Base-by-base conservation (phyloP, 176 grass and related monocot species). In the Carex cristatella region DNA sequence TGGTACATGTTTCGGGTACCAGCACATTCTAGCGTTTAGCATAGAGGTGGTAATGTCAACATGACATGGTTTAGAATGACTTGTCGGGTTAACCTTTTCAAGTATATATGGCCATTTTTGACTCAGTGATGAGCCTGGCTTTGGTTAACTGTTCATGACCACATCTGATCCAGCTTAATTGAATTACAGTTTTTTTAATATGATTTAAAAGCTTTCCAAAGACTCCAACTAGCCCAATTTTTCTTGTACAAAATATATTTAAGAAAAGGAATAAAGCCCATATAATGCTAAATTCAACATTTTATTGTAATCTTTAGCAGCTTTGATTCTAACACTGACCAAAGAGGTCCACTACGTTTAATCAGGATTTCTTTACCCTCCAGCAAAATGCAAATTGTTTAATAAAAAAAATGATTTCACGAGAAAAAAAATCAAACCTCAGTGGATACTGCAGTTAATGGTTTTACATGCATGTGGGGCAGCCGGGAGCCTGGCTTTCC, bases 391-490 rank as follows among this genome's bases (percentile, higher is more conserved):
- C 30, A 33, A 58, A 79, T 55, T 75, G 1, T 31, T 30, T 33
- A 58, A 78, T 57, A 79, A 35, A 10, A 54, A 32, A 18, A 32
- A 55, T 6, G 10, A 57, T 35, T 58, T 18, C 74, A 58, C 1
- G 13, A 68, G 7, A 74, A 4, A 74, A 84, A 65, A 19, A 18
- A 18, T n/a, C 70, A 48, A 85, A 99, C 93, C 96, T 99, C 81
- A 62, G 10, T 83, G 10, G 86, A 91, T 27, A 59, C 85, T 85
- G 69, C n/a, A 0, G 75, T 63, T 3, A 85, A 71, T 86, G 55
- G 61, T 89, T 87, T 91, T 32, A 94, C 79, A 78, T 70, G 76
- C 91, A 99, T 95, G 81, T 99, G 96, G 1, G 93, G 91, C 66
- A 99, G 57, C 37, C 90, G 88, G 0, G 88, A 89, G 65, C 93